Evolutionary conservation across 164 flowering plant species (phyloP).

Genomic region (Tetrastigma voinierianum): DNA sequence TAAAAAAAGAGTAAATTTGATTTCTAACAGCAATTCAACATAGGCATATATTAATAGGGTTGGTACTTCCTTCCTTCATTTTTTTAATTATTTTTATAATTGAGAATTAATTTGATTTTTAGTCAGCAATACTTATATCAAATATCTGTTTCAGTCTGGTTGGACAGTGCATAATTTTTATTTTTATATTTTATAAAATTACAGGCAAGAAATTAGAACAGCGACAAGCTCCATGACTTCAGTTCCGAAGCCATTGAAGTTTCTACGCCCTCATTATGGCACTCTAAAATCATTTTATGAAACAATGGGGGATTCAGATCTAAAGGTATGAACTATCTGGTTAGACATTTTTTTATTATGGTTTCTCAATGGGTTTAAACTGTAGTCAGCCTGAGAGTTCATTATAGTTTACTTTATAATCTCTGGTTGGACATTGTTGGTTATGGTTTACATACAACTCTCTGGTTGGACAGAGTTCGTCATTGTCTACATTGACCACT

Average conservation of each 20-base stretch:
- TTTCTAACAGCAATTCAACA: too few species aligned
- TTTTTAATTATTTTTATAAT: background rate
- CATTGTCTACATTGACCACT: too few species aligned
- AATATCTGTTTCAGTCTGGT: background rate
- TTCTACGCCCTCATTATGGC: conserved; percentile 94
- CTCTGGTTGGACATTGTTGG: background rate
- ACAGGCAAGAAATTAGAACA: conserved; percentile 90
- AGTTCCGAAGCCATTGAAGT: conserved; percentile 97
- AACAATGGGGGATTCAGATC: conserved; percentile 69
- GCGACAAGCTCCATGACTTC: conserved; percentile 99
- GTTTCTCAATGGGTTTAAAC: background rate
- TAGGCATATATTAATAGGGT: background rate
- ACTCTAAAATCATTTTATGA: conserved; percentile 76
- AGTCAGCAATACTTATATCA: background rate
- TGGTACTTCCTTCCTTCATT: background rate
- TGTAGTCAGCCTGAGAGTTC: too few species aligned
- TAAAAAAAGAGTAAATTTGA: too few species aligned
- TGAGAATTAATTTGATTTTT: background rate
- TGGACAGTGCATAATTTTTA: background rate
- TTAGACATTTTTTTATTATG: background rate
- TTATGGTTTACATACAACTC: background rate
- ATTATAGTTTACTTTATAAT: too few species aligned
- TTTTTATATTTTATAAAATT: background rate
- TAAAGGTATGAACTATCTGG: conserved; percentile 47
- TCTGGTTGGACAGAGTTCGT: too few species aligned